Base-by-base conservation (phyloP, 2,329 filamentous ascomycete species). In the Fusarium siculi region DNA sequence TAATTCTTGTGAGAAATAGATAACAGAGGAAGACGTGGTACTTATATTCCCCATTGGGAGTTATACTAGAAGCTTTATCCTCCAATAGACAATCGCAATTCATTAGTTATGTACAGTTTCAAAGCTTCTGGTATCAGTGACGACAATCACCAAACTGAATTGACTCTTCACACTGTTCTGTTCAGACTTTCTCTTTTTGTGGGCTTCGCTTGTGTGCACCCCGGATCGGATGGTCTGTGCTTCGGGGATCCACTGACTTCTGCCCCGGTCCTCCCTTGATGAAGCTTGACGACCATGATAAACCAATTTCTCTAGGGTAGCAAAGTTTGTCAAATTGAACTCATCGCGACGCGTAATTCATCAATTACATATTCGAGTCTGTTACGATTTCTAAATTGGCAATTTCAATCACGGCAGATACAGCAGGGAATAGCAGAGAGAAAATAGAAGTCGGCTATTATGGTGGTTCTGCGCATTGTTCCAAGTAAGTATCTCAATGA, bases 181-280 rank as follows among this genome's bases (percentile, higher is more conserved):
- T 53, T 21, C 50, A 40, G 23, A 25, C 58, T 61, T 63, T 70
- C 44, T 39, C 60, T 28, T 75, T 75, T 75, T 75, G 72, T 76
- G 73, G 72, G 52, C 68, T 76, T 76, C 72, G 69, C 74, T 76
- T 76, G 46, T 42, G 40, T 36, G 30, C 55, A 65, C 70, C 73
- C 67, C 66, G 43, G 66, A 73, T 68, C 68, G 30, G 36, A 50
- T 76, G 74, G 72, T 59, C 74, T 58, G 74, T 76, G 74, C 74
- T 53, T 50, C 36, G 52, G 65, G 65, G 66, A 39, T 40, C 40
- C 40, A 18, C 50, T 23, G 12, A 21, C 37, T 43, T 58, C 44
- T 37, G 60, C 58, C 59, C 63, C 60, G 50, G 64, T 39, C 36
- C 70, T 75, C 63, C 70, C 47, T 64, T 39, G 52, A 53, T n/a